These are phyloP conservation scores for Ichthyophthirius multifiliis DNA, from an alignment of 169 alveolate species.

Conservation along the genomic window DNA sequence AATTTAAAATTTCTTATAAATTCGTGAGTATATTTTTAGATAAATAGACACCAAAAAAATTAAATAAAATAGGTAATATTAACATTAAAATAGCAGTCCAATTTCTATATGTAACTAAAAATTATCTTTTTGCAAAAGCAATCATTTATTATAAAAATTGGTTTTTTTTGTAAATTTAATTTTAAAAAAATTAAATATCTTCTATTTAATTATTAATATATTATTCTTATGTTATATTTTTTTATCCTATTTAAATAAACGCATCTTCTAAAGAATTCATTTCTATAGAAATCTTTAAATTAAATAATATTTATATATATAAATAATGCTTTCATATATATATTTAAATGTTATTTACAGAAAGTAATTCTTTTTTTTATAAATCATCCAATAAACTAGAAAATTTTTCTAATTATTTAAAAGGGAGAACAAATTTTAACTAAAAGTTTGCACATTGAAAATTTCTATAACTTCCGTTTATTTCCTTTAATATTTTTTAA, in stretches of 20 bases:
- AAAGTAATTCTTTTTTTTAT: neutral
- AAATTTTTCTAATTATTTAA: neutral
- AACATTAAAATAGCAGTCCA: neutral
- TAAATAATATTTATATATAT: neutral
- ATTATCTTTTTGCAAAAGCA: neutral
- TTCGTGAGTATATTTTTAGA: conserved; percentile 6
- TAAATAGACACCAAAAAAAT: conserved; percentile 17
- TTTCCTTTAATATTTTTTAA: neutral
- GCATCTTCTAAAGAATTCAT: conserved; percentile 45
- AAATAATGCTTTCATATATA: neutral
- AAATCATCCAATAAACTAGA: neutral
- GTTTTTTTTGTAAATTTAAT: neutral
- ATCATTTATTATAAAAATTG: neutral
- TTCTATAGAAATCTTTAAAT: neutral
- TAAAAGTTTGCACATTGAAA: neutral
- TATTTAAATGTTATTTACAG: neutral
- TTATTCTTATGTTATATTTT: conserved; percentile 4
- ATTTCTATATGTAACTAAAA: neutral
- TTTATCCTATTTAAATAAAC: conserved; percentile 21
- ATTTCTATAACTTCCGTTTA: neutral
- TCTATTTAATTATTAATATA: neutral
- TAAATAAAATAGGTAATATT: conserved; percentile 8
- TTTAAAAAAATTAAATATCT: neutral
- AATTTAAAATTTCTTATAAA: neutral
- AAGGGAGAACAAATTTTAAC: neutral